Evolutionary conservation across 2,329 filamentous ascomycete species (phyloP).

Genomic region (Claviceps purpurea): DNA sequence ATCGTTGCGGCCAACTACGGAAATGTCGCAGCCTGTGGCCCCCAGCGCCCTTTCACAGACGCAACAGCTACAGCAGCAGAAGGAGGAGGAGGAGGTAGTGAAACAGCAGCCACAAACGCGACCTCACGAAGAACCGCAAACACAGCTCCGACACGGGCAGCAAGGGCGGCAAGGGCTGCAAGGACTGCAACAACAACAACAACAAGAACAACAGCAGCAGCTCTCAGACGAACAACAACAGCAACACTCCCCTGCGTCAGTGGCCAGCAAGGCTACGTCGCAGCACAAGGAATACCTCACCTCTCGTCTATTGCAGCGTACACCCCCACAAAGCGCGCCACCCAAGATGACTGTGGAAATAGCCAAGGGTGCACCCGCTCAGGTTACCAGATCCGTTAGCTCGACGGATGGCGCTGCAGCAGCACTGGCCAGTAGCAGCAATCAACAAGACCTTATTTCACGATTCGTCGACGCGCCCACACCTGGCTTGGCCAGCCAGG

Average conservation of each 20-base stretch:
- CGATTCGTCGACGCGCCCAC: slow-evolving; percentile 42
- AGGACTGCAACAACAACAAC: background rate
- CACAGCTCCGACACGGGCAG: background rate
- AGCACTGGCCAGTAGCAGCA: slow-evolving; percentile 19
- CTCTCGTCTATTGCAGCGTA: slow-evolving; percentile 51
- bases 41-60: slow-evolving; percentile 14
- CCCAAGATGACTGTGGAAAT: slow-evolving; percentile 51
- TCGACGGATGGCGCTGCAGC: slow-evolving; percentile 15
- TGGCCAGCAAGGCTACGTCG: slow-evolving; percentile 26
- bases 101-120: background rate
- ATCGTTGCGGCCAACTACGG: slow-evolving; percentile 25
- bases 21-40: slow-evolving; percentile 22
- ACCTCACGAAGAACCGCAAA: background rate
- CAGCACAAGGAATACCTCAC: slow-evolving; percentile 54
- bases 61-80: background rate
- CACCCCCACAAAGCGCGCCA: slow-evolving; percentile 45
- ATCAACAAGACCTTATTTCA: slow-evolving; percentile 40
- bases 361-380: slow-evolving; percentile 26
- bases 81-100: background rate
- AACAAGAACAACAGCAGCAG: background rate
- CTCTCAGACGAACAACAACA: background rate
- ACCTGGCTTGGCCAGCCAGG: slow-evolving; percentile 35
- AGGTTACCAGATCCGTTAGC: slow-evolving; percentile 20
- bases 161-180: background rate
- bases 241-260: slow-evolving; percentile 1